These are phyloP conservation scores for Candida namnaoensis DNA, from an alignment of 805 yeast species.

Conservation along the genomic window DNA sequence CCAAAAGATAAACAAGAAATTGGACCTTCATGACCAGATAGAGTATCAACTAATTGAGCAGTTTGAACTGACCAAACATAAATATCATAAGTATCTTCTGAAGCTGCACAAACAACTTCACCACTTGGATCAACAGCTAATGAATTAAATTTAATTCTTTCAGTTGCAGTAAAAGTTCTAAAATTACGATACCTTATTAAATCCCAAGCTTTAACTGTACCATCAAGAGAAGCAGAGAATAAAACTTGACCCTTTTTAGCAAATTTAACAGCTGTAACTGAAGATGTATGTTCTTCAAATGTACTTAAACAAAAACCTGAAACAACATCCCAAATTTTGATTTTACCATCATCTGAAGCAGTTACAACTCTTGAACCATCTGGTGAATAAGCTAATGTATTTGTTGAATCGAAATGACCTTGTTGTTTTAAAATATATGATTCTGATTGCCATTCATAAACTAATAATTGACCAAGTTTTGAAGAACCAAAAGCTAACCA, in stretches of 20 bases:
- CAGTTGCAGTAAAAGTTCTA: conserved; percentile 88
- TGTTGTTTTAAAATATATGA: conserved; percentile 92
- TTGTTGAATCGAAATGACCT: conserved; percentile 91
- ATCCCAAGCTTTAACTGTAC: conserved; percentile 98
- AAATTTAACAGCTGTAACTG: conserved; percentile 82
- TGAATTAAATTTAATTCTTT: conserved; percentile 77
- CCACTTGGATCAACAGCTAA: conserved; percentile 97
- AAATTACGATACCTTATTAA: conserved; percentile 86
- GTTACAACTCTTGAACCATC: conserved; percentile 91
- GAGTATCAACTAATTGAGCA: conserved; percentile 77
- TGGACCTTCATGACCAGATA: conserved; percentile 95
- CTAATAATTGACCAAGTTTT: conserved; percentile 85
- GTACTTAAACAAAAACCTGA: conserved; percentile 93
- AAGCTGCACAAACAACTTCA: conserved; percentile 93
- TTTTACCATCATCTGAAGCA: conserved; percentile 94
- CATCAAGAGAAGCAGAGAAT: conserved; percentile 89
- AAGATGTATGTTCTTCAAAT: conserved; percentile 82
- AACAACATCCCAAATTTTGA: conserved; percentile 90
- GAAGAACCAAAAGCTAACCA: conserved; percentile 96
- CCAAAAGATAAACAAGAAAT: conserved; percentile 85
- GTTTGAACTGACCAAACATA: conserved; percentile 98
- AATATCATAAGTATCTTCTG: conserved; percentile 81
- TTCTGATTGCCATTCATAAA: conserved; percentile 98
- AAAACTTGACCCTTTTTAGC: conserved; percentile 86
- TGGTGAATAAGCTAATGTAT: conserved; percentile 80